Percentiles rank a stretch among this genome's conserved stretches.
Conservation (phyloP, 208 protist genomes). For the Trypanosoma rangeli region DNA sequence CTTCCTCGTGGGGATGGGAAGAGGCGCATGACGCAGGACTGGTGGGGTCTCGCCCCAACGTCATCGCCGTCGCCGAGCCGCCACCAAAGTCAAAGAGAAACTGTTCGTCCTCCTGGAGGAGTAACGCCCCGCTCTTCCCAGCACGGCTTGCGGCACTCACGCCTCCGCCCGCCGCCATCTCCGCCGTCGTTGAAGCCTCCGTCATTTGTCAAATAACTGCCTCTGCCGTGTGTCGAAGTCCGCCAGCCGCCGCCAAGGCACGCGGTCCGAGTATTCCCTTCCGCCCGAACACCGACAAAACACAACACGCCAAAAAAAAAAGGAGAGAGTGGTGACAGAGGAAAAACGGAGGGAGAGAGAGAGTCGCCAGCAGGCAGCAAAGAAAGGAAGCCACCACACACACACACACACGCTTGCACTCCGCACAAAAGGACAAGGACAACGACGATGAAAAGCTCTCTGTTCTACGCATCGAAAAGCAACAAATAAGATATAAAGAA, state of each 20-base stretch:
- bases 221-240: background rate
- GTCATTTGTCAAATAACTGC: background rate
- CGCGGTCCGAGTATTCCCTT: background rate
- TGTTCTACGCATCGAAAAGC: background rate
- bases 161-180: background rate
- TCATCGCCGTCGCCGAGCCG: background rate
- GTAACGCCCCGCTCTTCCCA: slow-evolving; percentile 34
- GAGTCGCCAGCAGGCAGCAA: background rate
- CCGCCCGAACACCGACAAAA: background rate
- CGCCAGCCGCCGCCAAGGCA: too few species aligned
- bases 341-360: background rate
- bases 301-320: background rate
- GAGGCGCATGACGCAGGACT: background rate
- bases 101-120: slow-evolving; percentile 69
- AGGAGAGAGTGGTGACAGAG: background rate
- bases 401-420: background rate
- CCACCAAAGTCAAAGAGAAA: slow-evolving; percentile 86
- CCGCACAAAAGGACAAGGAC: background rate
- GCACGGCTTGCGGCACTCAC: background rate
- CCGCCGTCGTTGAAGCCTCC: background rate
- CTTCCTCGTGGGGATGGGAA: background rate
- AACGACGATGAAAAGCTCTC: background rate
- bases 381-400: background rate
- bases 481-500: background rate
- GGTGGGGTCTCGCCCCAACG: background rate